A percentile compares a stretch with the other conserved stretches of the same genome.
These are phyloP conservation scores for Hyphodiscus sp. DNA, from an alignment of 2,329 filamentous ascomycete genomes.

Conservation along the genomic window DNA sequence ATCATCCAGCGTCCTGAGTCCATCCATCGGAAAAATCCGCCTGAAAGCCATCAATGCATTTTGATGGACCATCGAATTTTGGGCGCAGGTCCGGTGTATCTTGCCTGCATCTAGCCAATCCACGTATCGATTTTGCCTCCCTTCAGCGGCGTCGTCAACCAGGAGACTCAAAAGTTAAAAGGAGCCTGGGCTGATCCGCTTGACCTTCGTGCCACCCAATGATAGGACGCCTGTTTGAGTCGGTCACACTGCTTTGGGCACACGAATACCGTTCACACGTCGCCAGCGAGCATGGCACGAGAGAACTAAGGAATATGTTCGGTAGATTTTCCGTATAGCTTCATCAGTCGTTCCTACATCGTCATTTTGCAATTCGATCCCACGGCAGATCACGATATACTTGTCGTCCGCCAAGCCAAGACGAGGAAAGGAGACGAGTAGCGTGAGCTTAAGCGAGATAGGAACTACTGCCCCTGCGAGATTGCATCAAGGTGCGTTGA, in stretches of 20 bases:
- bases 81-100: too few species aligned
- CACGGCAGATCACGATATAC: background rate
- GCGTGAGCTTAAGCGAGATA: background rate
- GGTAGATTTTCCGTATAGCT: background rate
- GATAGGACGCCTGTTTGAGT: background rate
- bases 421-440: background rate
- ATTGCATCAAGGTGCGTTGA: background rate
- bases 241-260: background rate
- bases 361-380: background rate
- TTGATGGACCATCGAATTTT: too few species aligned
- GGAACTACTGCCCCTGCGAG: background rate
- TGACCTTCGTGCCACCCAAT: background rate
- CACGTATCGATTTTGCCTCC: background rate
- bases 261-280: background rate
- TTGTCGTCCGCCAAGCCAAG: background rate
- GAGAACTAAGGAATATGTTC: background rate
- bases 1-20: too few species aligned
- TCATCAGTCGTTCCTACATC: background rate
- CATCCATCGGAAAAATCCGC: too few species aligned
- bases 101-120: background rate
- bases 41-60: too few species aligned
- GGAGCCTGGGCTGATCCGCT: background rate
- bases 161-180: background rate
- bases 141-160: too few species aligned
- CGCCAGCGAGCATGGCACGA: background rate